Base-by-base conservation (phyloP, 2,329 filamentous ascomycete species). In the Arthrobotrys pseudoclavata region DNA sequence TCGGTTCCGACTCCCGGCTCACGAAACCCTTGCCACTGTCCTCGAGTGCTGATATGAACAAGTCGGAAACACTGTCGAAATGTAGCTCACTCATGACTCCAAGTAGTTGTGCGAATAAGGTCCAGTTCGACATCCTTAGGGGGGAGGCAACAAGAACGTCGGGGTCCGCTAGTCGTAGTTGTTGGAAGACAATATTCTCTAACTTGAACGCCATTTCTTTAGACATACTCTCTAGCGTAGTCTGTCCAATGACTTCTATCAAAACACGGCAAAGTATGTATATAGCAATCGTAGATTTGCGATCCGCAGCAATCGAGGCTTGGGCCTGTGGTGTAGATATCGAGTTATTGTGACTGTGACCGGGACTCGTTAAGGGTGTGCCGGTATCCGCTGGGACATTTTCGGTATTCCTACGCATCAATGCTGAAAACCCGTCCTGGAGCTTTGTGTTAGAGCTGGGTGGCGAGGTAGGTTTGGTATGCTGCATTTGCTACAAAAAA, bases 61-160 rank as follows among this genome's bases (percentile, higher is more conserved):
- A 79, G 68, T 90, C 89, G 2, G 93, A 90, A 53, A 99, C 94
- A 69, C 91, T 92, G 15, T 89, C 86, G 83, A 99, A 98, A 82
- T 96, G 95, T 79, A 96, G 91, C 52, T 92, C 91, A 84, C 96
- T 97, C 92, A 99, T 97, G 45, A 94, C 91, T n/a, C 96, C 96
- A 0, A 99, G 88, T 2, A 99, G 86, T 81, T 97, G 92, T 20
- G 93, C 91, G 83, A 97, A 97, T 1, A 99, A 90, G 75, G 93
- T 92, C 95, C 95, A 99, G 82, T 99, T 99, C 13, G 96, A 92
- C 84, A 96, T 90, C 80, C 94, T 93, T 24, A 98, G 86, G 0
- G 92, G 90, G 0, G 94, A 97, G 7, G 91, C 86, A 79, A 90
- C 86, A 2, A 95, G 86, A 81, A 94, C 90, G 6, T 97, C 93